A percentile compares a stretch with the other conserved stretches of the same genome.
Evolutionary conservation across 2,329 filamentous ascomycete genomes (phyloP).

Genomic region (Aspergillus sp.): DNA sequence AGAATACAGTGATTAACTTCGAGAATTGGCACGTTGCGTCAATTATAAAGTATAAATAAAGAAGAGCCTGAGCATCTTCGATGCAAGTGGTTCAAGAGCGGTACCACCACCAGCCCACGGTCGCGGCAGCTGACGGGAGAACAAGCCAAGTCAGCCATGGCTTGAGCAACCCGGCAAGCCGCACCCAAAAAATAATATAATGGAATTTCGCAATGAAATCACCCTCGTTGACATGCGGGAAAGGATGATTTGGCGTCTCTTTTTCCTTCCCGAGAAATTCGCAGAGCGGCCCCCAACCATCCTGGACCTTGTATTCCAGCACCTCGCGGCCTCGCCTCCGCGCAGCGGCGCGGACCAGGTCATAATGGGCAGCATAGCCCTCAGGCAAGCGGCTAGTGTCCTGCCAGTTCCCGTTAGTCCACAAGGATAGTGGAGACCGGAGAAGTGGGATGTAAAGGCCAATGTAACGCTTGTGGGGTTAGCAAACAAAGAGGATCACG

Average conservation of each 20-base stretch:
- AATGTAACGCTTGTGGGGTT: not conserved
- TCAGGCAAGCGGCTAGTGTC: not conserved
- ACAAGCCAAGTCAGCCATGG: not conserved
- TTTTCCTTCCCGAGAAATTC: slow-evolving; percentile 13
- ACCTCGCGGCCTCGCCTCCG: not conserved
- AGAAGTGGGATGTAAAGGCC: not conserved
- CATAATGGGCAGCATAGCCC: not conserved
- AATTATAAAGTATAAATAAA: too few species aligned
- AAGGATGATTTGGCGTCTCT: slow-evolving; percentile 8
- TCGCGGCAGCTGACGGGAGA: not conserved
- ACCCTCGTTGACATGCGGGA: slow-evolving; percentile 12
- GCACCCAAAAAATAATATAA: not conserved
- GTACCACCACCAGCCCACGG: not conserved
- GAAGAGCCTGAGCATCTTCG: too few species aligned
- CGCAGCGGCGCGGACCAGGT: not conserved
- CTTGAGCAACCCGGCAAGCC: not conserved
- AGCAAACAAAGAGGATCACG: not conserved
- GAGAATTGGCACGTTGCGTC: too few species aligned
- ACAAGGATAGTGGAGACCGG: not conserved
- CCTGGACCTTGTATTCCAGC: slow-evolving; percentile 29
- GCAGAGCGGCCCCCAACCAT: slow-evolving; percentile 49
- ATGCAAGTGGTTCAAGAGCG: not conserved
- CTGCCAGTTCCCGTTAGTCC: not conserved
- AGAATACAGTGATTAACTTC: too few species aligned
- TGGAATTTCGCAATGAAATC: not conserved